phyloP scores from a whole-genome alignment of 805 yeast species.

The Starmerella asiatica region DNA sequence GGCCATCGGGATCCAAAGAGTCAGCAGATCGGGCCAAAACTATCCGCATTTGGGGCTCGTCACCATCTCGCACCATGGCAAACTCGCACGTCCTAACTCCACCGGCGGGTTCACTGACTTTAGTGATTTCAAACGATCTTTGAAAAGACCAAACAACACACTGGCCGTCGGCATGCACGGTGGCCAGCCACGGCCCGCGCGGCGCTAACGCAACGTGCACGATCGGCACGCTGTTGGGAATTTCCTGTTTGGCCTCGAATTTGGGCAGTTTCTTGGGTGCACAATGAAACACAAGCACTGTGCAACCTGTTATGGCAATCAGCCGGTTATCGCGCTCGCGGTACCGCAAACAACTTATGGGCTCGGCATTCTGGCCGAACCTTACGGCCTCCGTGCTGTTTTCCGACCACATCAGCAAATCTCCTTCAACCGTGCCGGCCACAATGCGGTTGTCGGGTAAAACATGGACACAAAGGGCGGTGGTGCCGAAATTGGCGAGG shows the following conservation, averaged over 20 bases:
- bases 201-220: slow-evolving; percentile 8
- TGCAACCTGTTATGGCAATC: slow-evolving; percentile 15
- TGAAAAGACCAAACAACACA: slow-evolving; percentile 5
- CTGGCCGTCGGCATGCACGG: slow-evolving; percentile 11
- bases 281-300: slow-evolving; percentile 3
- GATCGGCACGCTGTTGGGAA: slow-evolving; percentile 1
- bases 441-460: slow-evolving; percentile 7
- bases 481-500: slow-evolving; percentile 16
- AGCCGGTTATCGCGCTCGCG: slow-evolving; percentile 4
- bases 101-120: slow-evolving; percentile 1
- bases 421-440: slow-evolving; percentile 19
- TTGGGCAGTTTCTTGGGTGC: neutral
- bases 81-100: slow-evolving; percentile 9
- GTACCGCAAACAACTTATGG: slow-evolving; percentile 6
- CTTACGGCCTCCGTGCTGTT: neutral
- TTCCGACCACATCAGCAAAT: slow-evolving; percentile 12
- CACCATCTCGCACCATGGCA: slow-evolving; percentile 5
- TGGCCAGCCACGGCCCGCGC: slow-evolving; percentile 8
- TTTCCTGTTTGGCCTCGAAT: neutral
- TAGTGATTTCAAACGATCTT: neutral
- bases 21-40: slow-evolving; percentile 11
- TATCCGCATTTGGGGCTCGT: slow-evolving; percentile 6
- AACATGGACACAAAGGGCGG: slow-evolving; percentile 9
- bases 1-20: slow-evolving; percentile 1
- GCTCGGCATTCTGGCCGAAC: slow-evolving; percentile 1